These are phyloP conservation scores for Grammothele lineata DNA, from an alignment of 768 basidiomycete genomes.

Conservation along the genomic window DNA sequence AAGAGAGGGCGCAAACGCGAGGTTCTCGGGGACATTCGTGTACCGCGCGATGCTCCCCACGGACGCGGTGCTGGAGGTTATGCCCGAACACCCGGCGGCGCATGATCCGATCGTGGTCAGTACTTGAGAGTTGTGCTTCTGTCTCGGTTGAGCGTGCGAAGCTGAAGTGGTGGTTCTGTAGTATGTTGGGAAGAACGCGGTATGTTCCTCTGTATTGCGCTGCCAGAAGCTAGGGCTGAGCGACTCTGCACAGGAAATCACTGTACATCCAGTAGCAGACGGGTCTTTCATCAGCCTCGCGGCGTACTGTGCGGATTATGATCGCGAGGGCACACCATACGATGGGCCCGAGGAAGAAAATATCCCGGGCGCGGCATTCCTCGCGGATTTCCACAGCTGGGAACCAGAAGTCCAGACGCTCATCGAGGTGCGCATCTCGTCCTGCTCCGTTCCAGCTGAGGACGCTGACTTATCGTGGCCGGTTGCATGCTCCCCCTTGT, in stretches of 20 bases:
- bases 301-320: conserved; percentile 47
- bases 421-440: conserved; percentile 38
- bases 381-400: conserved; percentile 44
- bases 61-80: conserved; percentile 14
- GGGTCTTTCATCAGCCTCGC: conserved; percentile 61
- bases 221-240: too few species aligned
- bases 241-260: conserved; percentile 46
- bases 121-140: not conserved
- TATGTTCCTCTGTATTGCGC: conserved; percentile 29
- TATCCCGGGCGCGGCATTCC: conserved; percentile 42
- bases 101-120: conserved; percentile 20
- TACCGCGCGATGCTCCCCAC: conserved; percentile 59
- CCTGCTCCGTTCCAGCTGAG: too few species aligned
- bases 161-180: conserved; percentile 19
- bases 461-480: too few species aligned
- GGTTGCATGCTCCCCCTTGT: too few species aligned
- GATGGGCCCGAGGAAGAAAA: conserved; percentile 48
- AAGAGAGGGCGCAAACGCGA: too few species aligned
- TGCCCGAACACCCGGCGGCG: conserved; percentile 19
- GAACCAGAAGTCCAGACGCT: conserved; percentile 58
- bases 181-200: conserved; percentile 47
- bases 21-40: conserved; percentile 39
- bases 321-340: conserved; percentile 47
- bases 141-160: not conserved
- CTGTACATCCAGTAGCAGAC: conserved; percentile 57